phyloP scores from a whole-genome alignment of 768 basidiomycete genomes.

The Lactarius hengduanensis region DNA sequence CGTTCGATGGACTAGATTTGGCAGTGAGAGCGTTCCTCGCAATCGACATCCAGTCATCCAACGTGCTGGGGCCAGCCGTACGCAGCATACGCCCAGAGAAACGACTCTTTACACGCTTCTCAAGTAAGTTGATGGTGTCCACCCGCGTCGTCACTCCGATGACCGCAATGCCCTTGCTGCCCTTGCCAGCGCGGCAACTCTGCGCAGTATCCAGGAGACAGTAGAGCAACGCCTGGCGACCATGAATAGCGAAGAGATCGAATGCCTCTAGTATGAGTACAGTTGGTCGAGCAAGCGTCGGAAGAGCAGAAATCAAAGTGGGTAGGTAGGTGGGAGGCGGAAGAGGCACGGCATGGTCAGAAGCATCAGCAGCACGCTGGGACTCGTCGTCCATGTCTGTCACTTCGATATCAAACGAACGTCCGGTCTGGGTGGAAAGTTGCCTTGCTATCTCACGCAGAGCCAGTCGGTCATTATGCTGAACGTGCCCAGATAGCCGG shows the following conservation, averaged over 20 bases:
- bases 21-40: constrained; percentile 47
- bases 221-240: constrained; percentile 90
- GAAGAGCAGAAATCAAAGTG: constrained; percentile 69
- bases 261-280: constrained; percentile 88
- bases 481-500: constrained; percentile 80
- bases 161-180: constrained; percentile 72
- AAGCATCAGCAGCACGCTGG: constrained; percentile 49
- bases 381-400: constrained; percentile 39
- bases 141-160: constrained; percentile 85
- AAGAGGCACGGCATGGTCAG: constrained; percentile 36
- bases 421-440: constrained; percentile 72
- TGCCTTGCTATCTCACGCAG: constrained; percentile 90
- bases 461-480: constrained; percentile 85
- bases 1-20: constrained; percentile 32
- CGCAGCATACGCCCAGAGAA: constrained; percentile 92
- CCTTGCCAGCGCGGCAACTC: constrained; percentile 62
- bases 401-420: constrained; percentile 40
- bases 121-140: constrained; percentile 84
- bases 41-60: constrained; percentile 52
- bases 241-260: constrained; percentile 89
- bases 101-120: constrained; percentile 96
- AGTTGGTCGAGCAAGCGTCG: constrained; percentile 76
- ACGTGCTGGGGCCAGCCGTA: constrained; percentile 56
- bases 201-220: constrained; percentile 95
- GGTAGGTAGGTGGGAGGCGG: constrained; percentile 72